Conservation (phyloP, 1,284 basidiomycete genomes). For the Leccinum pachyderme region DNA sequence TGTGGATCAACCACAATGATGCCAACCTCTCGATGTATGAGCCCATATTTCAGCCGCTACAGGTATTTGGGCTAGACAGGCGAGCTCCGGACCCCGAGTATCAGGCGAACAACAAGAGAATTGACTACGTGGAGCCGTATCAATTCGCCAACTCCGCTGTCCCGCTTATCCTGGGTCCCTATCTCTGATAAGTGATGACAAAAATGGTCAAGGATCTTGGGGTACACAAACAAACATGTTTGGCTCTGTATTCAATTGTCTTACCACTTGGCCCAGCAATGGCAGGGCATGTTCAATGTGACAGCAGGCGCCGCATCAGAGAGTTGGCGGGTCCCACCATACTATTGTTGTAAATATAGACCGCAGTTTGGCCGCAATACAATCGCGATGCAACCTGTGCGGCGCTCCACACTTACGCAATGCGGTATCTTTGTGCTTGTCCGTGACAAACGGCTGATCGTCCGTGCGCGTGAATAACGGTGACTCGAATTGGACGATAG, state of each 20-base stretch:
- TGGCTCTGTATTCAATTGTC: neutral
- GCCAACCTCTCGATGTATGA: neutral
- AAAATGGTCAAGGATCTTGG: constrained; percentile 2
- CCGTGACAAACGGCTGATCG: neutral
- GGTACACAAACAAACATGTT: neutral
- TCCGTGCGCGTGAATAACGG: neutral
- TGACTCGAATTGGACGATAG: neutral
- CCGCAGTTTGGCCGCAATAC: neutral
- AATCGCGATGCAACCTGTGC: neutral
- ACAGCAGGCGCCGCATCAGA: neutral
- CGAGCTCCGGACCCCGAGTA: constrained; percentile 5
- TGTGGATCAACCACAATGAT: neutral
- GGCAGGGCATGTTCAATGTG: neutral
- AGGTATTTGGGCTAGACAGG: neutral
- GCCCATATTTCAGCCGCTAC: neutral
- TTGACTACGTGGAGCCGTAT: constrained; percentile 7
- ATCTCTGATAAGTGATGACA: constrained; percentile 8
- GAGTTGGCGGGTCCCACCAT: neutral
- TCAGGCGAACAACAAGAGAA: constrained; percentile 1
- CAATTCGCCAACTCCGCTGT: constrained; percentile 1
- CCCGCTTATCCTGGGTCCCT: neutral
- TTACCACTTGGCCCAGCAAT: neutral
- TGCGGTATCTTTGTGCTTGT: neutral
- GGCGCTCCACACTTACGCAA: neutral
- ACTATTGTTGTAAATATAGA: neutral